Conservation (phyloP, 345 rosid genomes). For the Eucalyptus brandiana region DNA sequence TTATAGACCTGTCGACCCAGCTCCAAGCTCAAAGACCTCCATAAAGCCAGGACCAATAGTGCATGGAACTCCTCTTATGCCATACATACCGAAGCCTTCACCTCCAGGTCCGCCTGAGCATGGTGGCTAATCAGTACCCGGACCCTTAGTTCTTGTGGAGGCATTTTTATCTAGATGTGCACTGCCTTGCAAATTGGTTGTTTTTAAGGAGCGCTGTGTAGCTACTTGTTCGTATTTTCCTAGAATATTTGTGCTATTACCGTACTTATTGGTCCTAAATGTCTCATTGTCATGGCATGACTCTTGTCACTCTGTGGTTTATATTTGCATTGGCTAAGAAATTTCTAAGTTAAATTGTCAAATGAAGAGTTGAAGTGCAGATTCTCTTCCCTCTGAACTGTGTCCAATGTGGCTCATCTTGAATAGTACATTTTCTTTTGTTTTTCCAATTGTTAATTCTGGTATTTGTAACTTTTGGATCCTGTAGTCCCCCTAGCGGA, state of each 20-base stretch:
- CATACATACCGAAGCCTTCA: neutral
- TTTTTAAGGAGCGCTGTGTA: neutral
- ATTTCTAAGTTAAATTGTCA: neutral
- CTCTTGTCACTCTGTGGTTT: neutral
- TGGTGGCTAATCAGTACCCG: neutral
- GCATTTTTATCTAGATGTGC: neutral
- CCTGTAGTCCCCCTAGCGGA: neutral
- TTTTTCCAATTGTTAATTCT: neutral
- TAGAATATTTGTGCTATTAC: neutral
- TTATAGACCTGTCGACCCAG: neutral
- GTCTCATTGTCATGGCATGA: neutral
- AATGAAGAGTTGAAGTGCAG: neutral
- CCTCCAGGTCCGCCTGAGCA: neutral
- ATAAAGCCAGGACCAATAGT: neutral
- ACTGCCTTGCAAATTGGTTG: neutral
- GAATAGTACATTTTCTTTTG: neutral
- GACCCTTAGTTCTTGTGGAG: neutral
- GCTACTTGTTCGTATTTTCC: neutral
- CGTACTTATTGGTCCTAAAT: neutral
- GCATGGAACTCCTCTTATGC: conserved; percentile 1
- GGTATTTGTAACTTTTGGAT: neutral
- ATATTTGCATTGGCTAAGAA: neutral
- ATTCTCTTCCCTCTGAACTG: neutral
- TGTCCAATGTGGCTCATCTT: neutral
- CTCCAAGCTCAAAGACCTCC: neutral